A percentile compares a stretch with the other conserved stretches of the same genome.
phyloP scores from a whole-genome alignment of 768 basidiomycete species.

The Pilatotrama ljubarskyi region DNA sequence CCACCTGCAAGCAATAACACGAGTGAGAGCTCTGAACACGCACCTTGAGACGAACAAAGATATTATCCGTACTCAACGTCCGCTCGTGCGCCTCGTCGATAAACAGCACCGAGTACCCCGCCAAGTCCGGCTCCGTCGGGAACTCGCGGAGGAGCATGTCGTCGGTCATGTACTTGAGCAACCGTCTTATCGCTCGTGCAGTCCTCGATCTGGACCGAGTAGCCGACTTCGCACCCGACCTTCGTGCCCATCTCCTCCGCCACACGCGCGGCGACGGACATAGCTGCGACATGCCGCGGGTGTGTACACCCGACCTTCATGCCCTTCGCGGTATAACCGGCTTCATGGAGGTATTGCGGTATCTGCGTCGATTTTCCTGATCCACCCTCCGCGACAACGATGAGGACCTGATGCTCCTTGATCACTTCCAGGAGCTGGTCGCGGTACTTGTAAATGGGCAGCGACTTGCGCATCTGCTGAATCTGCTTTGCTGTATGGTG shows the following conservation, averaged over 20 bases:
- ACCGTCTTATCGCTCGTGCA: conserved; percentile 99
- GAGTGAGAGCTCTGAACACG: conserved; percentile 35
- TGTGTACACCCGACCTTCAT: conserved; percentile 95
- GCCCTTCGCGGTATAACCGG: conserved; percentile 88
- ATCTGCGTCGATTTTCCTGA: conserved; percentile 99
- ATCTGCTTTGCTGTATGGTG: conserved; percentile 69
- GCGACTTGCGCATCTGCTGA: conserved; percentile 89
- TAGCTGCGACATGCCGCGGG: conserved; percentile 97
- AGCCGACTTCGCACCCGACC: conserved; percentile 98
- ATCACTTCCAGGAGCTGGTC: conserved; percentile 88
- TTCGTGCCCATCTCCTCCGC: conserved; percentile 98
- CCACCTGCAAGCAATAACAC: conserved; percentile 24
- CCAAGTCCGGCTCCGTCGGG: conserved; percentile 94
- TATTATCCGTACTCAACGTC: conserved; percentile 96
- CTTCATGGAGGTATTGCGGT: conserved; percentile 97
- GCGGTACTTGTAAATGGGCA: conserved; percentile 90
- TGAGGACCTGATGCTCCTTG: conserved; percentile 88
- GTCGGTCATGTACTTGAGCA: conserved; percentile 99
- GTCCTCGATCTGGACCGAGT: conserved; percentile 99
- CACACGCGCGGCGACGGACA: conserved; percentile 98
- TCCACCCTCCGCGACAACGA: conserved; percentile 97
- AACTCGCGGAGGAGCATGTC: conserved; percentile 98
- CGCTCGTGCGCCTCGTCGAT: conserved; percentile 99
- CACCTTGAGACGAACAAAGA: conserved; percentile 98
- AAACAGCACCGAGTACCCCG: conserved; percentile 91